Percentiles rank a stretch among this genome's conserved stretches.
These are phyloP conservation scores for Cyberlindnera euphorbiiphila DNA, from an alignment of 805 yeast species.

Conservation along the genomic window DNA sequence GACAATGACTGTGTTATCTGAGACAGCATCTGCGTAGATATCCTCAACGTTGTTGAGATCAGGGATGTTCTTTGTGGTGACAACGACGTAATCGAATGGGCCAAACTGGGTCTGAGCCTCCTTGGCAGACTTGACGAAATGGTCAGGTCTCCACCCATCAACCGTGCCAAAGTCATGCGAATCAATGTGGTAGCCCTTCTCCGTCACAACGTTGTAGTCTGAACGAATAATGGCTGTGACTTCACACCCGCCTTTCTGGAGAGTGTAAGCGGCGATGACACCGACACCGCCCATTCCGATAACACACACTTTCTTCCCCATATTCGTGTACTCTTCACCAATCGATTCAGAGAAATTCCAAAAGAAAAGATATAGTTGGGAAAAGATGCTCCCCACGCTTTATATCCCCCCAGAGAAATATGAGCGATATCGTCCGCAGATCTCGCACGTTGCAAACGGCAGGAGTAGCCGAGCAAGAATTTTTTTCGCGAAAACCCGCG, in stretches of 20 bases:
- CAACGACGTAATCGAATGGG: conserved; percentile 53
- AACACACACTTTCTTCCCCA: conserved; percentile 39
- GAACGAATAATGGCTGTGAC: conserved; percentile 55
- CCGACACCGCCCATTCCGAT: conserved; percentile 86
- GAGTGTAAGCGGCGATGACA: conserved; percentile 60
- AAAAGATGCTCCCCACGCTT: too few relatives aligned
- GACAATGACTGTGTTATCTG: conserved; percentile 44
- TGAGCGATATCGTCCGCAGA: too few relatives aligned
- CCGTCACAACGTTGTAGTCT: conserved; percentile 46
- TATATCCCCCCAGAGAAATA: too few relatives aligned
- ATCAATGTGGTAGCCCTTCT: conserved; percentile 51
- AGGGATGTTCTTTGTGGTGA: conserved; percentile 63
- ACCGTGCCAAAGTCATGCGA: conserved; percentile 57
- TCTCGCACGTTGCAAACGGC: too few relatives aligned
- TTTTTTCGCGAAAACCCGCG: too few relatives aligned
- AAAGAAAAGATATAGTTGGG: not conserved
- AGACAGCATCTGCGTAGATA: conserved; percentile 45
- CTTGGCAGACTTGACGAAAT: conserved; percentile 33
- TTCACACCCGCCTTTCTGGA: conserved; percentile 26
- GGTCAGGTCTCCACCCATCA: conserved; percentile 45
- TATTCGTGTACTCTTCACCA: not conserved
- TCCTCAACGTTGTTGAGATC: conserved; percentile 55
- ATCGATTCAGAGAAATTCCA: not conserved
- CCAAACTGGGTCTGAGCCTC: conserved; percentile 25
- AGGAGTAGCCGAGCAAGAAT: too few relatives aligned